A percentile compares a stretch with the other conserved stretches of the same genome.
phyloP scores from a whole-genome alignment of 164 flowering plant genomes.

The Echeveria elegans region DNA sequence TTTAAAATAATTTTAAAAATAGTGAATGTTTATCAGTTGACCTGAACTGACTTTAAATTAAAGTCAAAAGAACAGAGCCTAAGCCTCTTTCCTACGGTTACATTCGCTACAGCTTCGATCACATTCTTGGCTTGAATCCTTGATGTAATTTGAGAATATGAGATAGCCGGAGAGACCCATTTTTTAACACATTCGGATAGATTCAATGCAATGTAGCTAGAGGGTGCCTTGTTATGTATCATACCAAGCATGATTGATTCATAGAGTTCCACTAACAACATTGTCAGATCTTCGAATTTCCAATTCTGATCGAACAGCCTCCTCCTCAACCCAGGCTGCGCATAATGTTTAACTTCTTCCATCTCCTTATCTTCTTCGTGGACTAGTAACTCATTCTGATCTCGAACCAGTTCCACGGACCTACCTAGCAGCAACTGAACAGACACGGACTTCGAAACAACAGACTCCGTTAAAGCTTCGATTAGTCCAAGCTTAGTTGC shows the following conservation, averaged over 20 bases:
- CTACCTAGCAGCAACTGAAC: slow-evolving; percentile 53
- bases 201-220: slow-evolving; percentile 36
- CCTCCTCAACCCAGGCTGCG: slow-evolving; percentile 25
- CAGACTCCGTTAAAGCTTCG: slow-evolving; percentile 36
- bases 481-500: slow-evolving; percentile 36
- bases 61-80: too few relatives aligned
- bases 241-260: slow-evolving; percentile 32
- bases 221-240: slow-evolving; percentile 25
- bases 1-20: too few relatives aligned
- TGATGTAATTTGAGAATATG: slow-evolving; percentile 10
- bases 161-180: slow-evolving; percentile 21
- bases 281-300: slow-evolving; percentile 38
- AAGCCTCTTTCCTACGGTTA: slow-evolving; percentile 41
- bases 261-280: slow-evolving; percentile 35
- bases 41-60: too few relatives aligned
- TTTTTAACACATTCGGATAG: slow-evolving; percentile 35
- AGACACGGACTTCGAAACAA: slow-evolving; percentile 29
- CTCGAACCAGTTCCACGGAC: slow-evolving; percentile 22
- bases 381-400: slow-evolving; percentile 13
- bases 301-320: slow-evolving; percentile 28
- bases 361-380: slow-evolving; percentile 13
- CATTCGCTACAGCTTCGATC: slow-evolving; percentile 55
- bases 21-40: too few relatives aligned
- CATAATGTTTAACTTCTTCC: background rate
- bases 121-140: slow-evolving; percentile 29